Percentiles rank a stretch among this genome's conserved stretches.
phyloP scores from a whole-genome alignment of 768 basidiomycete genomes.

The Dendrothele bispora region DNA sequence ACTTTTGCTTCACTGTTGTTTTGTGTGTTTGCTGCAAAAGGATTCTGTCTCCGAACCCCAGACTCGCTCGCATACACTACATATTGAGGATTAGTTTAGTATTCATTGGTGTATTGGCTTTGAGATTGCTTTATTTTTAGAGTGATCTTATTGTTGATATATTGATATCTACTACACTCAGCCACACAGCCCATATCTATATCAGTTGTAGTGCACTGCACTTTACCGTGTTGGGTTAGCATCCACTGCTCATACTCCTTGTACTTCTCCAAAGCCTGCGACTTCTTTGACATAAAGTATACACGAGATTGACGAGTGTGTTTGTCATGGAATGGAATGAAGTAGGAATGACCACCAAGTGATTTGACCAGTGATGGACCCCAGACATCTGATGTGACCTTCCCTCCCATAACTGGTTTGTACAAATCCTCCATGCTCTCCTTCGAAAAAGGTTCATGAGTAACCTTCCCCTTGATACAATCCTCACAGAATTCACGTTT shows the following conservation, averaged over 20 bases:
- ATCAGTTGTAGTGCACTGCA: too few relatives aligned
- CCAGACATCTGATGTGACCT: slow-evolving; percentile 23
- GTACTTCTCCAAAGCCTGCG: slow-evolving; percentile 15
- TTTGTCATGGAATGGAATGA: slow-evolving; percentile 13
- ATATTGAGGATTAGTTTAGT: too few relatives aligned
- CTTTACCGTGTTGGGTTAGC: slow-evolving; percentile 20
- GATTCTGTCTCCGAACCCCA: too few relatives aligned
- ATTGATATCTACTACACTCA: too few relatives aligned
- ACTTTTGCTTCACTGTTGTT: too few relatives aligned
- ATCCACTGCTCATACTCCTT: slow-evolving; percentile 24
- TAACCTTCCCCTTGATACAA: slow-evolving; percentile 25
- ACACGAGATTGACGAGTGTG: slow-evolving; percentile 12
- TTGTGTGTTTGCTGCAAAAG: too few relatives aligned
- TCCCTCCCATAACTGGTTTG: slow-evolving; percentile 13
- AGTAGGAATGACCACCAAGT: slow-evolving; percentile 16
- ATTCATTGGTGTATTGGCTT: too few relatives aligned
- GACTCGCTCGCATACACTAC: too few relatives aligned
- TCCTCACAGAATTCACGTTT: slow-evolving; percentile 20
- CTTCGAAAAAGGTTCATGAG: slow-evolving; percentile 19
- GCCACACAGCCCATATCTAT: too few relatives aligned
- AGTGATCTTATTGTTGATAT: too few relatives aligned
- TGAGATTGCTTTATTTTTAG: too few relatives aligned
- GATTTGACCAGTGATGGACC: slow-evolving; percentile 22
- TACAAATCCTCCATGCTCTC: slow-evolving; percentile 12
- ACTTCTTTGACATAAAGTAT: slow-evolving; percentile 17